Evolutionary conservation across 192 early-diverging fungal species (phyloP), one percentile per base, ranked within the genome.

Genomic region (Backusella tarrabulga): DNA sequence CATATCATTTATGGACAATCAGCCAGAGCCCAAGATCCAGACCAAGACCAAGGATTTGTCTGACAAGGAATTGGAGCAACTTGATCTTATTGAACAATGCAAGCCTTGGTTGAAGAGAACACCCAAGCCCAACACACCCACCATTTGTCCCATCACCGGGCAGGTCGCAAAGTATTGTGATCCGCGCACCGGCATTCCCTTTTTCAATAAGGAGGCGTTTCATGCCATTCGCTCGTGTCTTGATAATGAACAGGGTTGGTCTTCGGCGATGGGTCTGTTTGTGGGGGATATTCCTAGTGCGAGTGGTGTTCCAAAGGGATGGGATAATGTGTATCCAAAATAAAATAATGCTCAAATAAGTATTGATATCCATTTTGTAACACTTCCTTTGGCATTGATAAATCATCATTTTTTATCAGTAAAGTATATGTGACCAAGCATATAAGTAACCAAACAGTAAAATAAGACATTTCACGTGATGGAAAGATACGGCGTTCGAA

Each of bases 111-210:
- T 75, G 19, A 60, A 78, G 12, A 76, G 73, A 32, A 26, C 35
- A 1, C 67, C 72, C 4, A 75, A 79, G 67, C 79, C 83, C 8
- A 38, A 66, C 4, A 34, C 80, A 34, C 79, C 83, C 9, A 40
- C 81, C 2, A 35, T 82, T 4, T 93, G 92, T 71, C 87, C 84
- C 11, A 84, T 93, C 50, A 92, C 92, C 7, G 91, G 91, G 8
- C 76, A 87, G 34, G 77, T 78, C 8, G 92, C 91, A 14, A 84
- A 81, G 32, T 93, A 91, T 77, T 79, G 82, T 38, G 90, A 92
- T 71, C 91, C 92, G 0, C 72, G 34, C 9, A 90, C 87, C 17
- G 76, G 77, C 1, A 80, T 91, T 15, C 92, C 92, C 0, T 93
- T 90, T 68, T 87, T 89, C 9, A 90, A 87, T 66, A 81, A 83